Evolutionary conservation across 371 early-diverging fungal species (phyloP).

Genomic region (Nematocida sp.): DNA sequence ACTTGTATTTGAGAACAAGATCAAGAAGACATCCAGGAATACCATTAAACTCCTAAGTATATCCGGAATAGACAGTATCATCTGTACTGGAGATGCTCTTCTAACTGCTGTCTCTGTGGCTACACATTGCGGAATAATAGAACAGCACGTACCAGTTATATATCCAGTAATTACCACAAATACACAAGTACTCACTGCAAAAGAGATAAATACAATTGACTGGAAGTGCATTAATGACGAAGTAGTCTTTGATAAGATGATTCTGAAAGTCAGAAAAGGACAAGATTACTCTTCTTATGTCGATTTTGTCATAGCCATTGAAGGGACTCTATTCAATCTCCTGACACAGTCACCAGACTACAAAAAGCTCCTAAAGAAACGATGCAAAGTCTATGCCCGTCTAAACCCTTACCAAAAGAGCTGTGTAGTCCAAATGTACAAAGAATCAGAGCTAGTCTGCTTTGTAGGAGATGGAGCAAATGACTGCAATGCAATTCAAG

Average conservation of each 20-base stretch:
- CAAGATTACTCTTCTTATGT: conserved; percentile 51
- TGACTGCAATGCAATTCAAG: conserved; percentile 93
- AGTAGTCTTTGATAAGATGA: conserved; percentile 60
- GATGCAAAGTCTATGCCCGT: conserved; percentile 74
- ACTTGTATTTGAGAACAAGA: conserved; percentile 92
- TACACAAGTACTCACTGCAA: neutral
- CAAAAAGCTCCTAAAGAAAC: conserved; percentile 67
- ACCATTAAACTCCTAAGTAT: conserved; percentile 74
- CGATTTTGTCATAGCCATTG: conserved; percentile 62
- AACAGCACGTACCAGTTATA: conserved; percentile 55
- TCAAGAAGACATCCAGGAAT: conserved; percentile 75
- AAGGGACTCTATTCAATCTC: conserved; percentile 62
- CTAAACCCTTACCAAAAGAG: conserved; percentile 96
- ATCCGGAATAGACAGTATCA: conserved; percentile 82
- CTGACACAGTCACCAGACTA: conserved; percentile 58
- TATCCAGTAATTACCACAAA: conserved; percentile 57
- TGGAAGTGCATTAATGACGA: conserved; percentile 61
- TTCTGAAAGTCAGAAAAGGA: conserved; percentile 55
- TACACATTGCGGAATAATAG: conserved; percentile 75
- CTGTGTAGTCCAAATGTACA: conserved; percentile 53
- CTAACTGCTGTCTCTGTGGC: conserved; percentile 92
- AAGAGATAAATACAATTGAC: conserved; percentile 44
- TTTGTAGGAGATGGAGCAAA: conserved; percentile 96
- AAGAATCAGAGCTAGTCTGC: conserved; percentile 30
- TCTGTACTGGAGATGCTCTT: conserved; percentile 97